Conservation (phyloP, 257 asterid species). For the Voacanga thouarsii region DNA sequence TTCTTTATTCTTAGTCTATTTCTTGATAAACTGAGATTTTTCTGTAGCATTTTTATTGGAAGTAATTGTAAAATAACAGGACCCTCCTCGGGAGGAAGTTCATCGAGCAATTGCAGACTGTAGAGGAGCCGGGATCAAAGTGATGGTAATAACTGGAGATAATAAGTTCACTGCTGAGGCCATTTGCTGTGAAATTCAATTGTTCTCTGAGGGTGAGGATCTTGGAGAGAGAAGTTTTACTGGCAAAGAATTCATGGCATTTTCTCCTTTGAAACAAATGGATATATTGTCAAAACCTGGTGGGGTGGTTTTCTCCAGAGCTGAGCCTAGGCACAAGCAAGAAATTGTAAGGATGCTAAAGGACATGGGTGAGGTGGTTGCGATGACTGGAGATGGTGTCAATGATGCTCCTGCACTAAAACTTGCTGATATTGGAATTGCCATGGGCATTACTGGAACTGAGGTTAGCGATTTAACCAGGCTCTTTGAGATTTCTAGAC, state of each 20-base stretch:
- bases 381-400: slow-evolving; percentile 98
- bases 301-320: slow-evolving; percentile 81
- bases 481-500: not conserved
- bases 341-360: slow-evolving; percentile 84
- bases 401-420: slow-evolving; percentile 95
- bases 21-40: slow-evolving; percentile 3
- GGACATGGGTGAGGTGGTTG: slow-evolving; percentile 82
- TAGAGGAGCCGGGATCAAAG: slow-evolving; percentile 77
- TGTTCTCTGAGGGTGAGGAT: slow-evolving; percentile 58
- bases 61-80: slow-evolving; percentile 41
- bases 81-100: slow-evolving; percentile 96
- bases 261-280: slow-evolving; percentile 56
- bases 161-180: slow-evolving; percentile 96
- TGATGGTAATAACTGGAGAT: slow-evolving; percentile 94
- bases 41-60: not conserved
- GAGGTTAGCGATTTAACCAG: slow-evolving; percentile 45
- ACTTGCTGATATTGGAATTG: slow-evolving; percentile 90
- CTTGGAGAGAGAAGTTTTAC: slow-evolving; percentile 61
- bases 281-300: slow-evolving; percentile 63
- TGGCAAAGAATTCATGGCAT: slow-evolving; percentile 76
- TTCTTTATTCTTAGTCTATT: not conserved
- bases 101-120: slow-evolving; percentile 68
- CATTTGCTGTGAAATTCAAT: slow-evolving; percentile 64
- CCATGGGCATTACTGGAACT: slow-evolving; percentile 92
- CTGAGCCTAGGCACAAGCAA: slow-evolving; percentile 92